Conservation (phyloP, 2,329 filamentous ascomycete genomes). For the Zymoseptoria ardabiliae region DNA sequence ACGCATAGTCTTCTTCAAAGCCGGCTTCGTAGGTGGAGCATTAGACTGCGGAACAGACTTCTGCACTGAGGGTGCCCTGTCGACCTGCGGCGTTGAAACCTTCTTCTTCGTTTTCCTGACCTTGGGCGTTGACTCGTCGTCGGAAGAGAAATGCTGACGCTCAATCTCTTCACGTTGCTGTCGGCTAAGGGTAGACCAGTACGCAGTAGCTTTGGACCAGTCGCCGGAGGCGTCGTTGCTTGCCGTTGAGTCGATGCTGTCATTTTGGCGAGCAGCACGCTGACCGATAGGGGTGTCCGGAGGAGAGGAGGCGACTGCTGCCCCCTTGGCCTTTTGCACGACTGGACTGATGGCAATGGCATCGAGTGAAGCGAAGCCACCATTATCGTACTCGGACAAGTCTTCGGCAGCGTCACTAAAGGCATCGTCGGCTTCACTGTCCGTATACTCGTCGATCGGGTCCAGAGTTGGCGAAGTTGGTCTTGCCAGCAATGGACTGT, state of each 20-base stretch:
- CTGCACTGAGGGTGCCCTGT: conserved; percentile 8
- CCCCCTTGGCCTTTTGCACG: conserved; percentile 7
- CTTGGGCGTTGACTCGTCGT: conserved; percentile 21
- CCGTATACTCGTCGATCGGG: conserved; percentile 19
- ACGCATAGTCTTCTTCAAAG: conserved; percentile 36
- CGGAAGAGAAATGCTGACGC: conserved; percentile 38
- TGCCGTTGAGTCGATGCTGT: not conserved
- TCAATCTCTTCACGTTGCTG: conserved; percentile 58
- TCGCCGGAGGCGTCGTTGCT: conserved; percentile 31
- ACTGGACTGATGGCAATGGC: conserved; percentile 60
- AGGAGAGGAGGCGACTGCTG: conserved; percentile 9
- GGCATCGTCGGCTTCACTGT: conserved; percentile 41
- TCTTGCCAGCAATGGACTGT: not conserved
- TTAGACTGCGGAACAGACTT: conserved; percentile 13
- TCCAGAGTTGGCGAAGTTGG: conserved; percentile 7
- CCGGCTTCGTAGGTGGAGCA: conserved; percentile 33
- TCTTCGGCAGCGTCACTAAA: conserved; percentile 76
- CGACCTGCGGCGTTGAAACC: conserved; percentile 23
- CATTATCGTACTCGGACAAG: conserved; percentile 55
- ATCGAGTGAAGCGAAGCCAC: conserved; percentile 65
- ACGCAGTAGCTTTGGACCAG: conserved; percentile 62
- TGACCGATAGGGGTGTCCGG: conserved; percentile 23
- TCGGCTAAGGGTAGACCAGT: conserved; percentile 60
- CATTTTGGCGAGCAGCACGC: conserved; percentile 8
- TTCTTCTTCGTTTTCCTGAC: conserved; percentile 37